Conservation (phyloP, 2,329 filamentous ascomycete genomes). For the Helicocarpus griseus region DNA sequence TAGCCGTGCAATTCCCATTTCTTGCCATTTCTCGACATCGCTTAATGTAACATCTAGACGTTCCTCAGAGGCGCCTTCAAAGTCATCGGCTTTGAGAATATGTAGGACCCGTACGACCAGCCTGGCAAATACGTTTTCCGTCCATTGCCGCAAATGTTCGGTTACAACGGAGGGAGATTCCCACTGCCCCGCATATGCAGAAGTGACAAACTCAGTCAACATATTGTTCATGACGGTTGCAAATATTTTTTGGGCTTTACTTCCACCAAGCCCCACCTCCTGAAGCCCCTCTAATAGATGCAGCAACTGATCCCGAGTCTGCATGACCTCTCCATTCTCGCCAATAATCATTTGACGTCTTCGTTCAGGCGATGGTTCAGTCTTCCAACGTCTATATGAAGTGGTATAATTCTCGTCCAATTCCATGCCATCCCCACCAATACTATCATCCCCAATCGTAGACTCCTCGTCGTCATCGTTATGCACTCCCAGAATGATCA, state of each 20-base stretch:
- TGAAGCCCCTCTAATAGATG: conserved; percentile 38
- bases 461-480: conserved; percentile 12
- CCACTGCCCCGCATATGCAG: conserved; percentile 51
- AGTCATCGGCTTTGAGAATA: conserved; percentile 24
- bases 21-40: conserved; percentile 45
- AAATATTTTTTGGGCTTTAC: conserved; percentile 46
- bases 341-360: conserved; percentile 24
- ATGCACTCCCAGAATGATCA: conserved; percentile 33
- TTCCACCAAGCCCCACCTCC: conserved; percentile 46
- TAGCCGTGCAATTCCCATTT: conserved; percentile 45
- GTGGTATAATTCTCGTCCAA: conserved; percentile 27
- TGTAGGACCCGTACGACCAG: conserved; percentile 41
- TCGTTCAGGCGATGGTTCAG: conserved; percentile 20
- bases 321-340: conserved; percentile 20
- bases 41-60: conserved; percentile 26
- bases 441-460: conserved; percentile 7
- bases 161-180: conserved; percentile 39
- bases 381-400: conserved; percentile 29
- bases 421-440: conserved; percentile 26
- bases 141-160: conserved; percentile 45
- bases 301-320: conserved; percentile 27
- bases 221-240: conserved; percentile 49
- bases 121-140: conserved; percentile 45
- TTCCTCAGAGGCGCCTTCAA: conserved; percentile 13
- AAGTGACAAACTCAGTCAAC: conserved; percentile 46